Conservation (phyloP, 805 yeast species). For the Saccharomycopsis fermentans region DNA sequence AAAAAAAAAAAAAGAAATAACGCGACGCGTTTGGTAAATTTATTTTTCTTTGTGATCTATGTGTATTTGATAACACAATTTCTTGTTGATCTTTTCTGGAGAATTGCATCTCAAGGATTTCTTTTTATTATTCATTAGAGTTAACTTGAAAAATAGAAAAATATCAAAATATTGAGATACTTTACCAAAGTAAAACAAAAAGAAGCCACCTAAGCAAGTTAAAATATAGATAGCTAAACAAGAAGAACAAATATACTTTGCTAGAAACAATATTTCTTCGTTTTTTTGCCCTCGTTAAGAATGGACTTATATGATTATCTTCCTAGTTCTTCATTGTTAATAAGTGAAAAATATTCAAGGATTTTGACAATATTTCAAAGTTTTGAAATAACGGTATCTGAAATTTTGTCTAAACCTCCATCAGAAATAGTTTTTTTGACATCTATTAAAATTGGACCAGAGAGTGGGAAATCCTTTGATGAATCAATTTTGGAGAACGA, state of each 20-base stretch:
- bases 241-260: background rate
- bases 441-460: slow-evolving; percentile 25
- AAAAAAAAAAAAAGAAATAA: background rate
- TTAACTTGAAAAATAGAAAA: no score
- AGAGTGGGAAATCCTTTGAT: slow-evolving; percentile 17
- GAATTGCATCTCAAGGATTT: no score
- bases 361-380: slow-evolving; percentile 24
- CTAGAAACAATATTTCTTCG: no score
- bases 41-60: background rate
- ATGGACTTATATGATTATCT: slow-evolving; percentile 37
- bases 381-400: slow-evolving; percentile 30
- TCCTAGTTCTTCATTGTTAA: slow-evolving; percentile 28
- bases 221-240: no score
- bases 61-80: background rate
- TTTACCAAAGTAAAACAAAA: no score
- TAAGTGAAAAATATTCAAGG: slow-evolving; percentile 25
- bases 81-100: background rate
- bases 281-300: background rate
- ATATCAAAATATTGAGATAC: no score
- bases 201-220: no score
- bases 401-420: slow-evolving; percentile 26
- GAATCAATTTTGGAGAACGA: background rate
- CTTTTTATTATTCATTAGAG: no score
- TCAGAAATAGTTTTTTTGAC: slow-evolving; percentile 21
- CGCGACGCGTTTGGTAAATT: background rate